phyloP scores from a whole-genome alignment of 2,329 filamentous ascomycete species.

The Ceratocystis ficicola region DNA sequence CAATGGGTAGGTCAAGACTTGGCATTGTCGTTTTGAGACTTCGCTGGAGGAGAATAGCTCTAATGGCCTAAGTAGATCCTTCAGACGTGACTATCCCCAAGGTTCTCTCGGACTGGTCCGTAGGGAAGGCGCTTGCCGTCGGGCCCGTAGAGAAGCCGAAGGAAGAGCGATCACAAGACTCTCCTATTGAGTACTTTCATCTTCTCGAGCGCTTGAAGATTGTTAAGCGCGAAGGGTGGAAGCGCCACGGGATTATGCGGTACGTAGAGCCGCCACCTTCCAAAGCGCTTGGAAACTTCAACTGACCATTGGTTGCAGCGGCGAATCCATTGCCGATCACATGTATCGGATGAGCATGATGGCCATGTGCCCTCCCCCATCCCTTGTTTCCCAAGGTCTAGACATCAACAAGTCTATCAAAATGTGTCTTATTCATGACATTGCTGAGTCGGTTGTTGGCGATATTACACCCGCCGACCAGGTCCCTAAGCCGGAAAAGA shows the following conservation, averaged over 20 bases:
- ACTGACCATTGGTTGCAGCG: conserved; percentile 32
- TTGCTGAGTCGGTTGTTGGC: conserved; percentile 92
- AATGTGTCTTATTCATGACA: conserved; percentile 95
- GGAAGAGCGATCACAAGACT: conserved; percentile 47
- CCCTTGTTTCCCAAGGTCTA: conserved; percentile 52
- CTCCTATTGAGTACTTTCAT: conserved; percentile 82
- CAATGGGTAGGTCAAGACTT: conserved; percentile 6
- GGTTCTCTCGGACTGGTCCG: conserved; percentile 25
- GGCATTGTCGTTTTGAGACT: neutral
- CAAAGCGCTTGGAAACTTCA: neutral
- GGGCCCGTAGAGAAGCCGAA: conserved; percentile 32
- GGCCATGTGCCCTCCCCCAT: conserved; percentile 74
- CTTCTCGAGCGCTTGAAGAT: conserved; percentile 89
- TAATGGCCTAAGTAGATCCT: conserved; percentile 23
- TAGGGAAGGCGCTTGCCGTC: conserved; percentile 24
- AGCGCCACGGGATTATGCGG: conserved; percentile 64
- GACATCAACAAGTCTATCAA: conserved; percentile 76
- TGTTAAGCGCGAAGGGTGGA: conserved; percentile 91
- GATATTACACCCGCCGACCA: conserved; percentile 92
- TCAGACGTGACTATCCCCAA: conserved; percentile 25
- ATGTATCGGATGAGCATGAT: conserved; percentile 99
- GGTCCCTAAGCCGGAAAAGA: conserved; percentile 82
- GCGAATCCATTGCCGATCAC: conserved; percentile 92
- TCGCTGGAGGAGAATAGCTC: neutral
- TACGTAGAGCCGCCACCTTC: conserved; percentile 26